phyloP scores from a whole-genome alignment of 805 yeast species.

The Saturnispora gosingensis region DNA sequence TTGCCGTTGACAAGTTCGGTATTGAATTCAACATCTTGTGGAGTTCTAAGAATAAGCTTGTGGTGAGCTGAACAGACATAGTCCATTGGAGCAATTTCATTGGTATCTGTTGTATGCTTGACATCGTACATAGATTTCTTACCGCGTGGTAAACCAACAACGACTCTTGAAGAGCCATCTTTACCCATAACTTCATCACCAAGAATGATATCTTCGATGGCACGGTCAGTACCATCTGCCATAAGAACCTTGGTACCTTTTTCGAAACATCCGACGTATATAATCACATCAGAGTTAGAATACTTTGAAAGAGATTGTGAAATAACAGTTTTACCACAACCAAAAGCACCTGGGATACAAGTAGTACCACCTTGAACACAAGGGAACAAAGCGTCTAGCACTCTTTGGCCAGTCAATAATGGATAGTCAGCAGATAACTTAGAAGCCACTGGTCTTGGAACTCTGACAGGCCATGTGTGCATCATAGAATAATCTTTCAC shows the following conservation, averaged over 20 bases:
- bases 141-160: constrained; percentile 35
- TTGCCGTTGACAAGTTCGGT: background rate
- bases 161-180: constrained; percentile 24
- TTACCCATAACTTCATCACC: constrained; percentile 12
- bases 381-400: constrained; percentile 93
- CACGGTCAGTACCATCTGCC: constrained; percentile 30
- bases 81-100: constrained; percentile 7
- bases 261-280: constrained; percentile 73
- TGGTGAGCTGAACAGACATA: constrained; percentile 33
- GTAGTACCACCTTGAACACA: constrained; percentile 99
- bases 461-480: constrained; percentile 99
- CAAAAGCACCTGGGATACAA: constrained; percentile 99
- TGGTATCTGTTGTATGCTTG: constrained; percentile 6
- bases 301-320: constrained; percentile 73
- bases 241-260: constrained; percentile 28
- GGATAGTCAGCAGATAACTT: constrained; percentile 92
- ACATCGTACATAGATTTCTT: constrained; percentile 34
- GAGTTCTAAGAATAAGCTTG: constrained; percentile 31
- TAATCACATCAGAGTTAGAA: constrained; percentile 94
- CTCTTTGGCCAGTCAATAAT: constrained; percentile 96
- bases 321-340: constrained; percentile 71
- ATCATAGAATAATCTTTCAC: constrained; percentile 78
- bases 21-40: constrained; percentile 14
- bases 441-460: constrained; percentile 97
- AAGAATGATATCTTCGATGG: constrained; percentile 1